These are phyloP conservation scores for Eremothecium coryli DNA, from an alignment of 1,139 yeast genomes.

Conservation along the genomic window DNA sequence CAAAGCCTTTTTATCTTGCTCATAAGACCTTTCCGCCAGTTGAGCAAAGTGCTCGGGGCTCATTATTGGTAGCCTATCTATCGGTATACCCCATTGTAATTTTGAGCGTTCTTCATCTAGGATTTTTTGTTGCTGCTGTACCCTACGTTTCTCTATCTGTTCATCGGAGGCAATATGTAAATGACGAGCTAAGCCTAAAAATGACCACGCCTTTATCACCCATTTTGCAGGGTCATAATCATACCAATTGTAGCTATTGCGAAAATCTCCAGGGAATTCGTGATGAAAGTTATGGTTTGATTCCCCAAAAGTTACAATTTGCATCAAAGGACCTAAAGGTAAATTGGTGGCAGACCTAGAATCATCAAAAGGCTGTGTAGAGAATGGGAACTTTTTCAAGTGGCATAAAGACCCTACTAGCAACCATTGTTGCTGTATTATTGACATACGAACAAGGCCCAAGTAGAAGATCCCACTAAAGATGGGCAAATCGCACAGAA, in stretches of 20 bases:
- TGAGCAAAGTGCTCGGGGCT: constrained; percentile 43
- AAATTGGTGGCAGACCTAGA: constrained; percentile 45
- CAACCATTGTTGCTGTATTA: constrained; percentile 51
- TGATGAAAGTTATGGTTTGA: constrained; percentile 63
- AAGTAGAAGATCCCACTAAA: constrained; percentile 52
- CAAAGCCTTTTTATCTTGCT: constrained; percentile 31
- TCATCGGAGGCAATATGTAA: constrained; percentile 38
- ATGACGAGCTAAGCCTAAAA: constrained; percentile 34
- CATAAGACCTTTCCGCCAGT: constrained; percentile 31
- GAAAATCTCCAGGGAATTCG: constrained; percentile 63
- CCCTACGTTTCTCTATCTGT: constrained; percentile 44
- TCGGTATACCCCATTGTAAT: constrained; percentile 70
- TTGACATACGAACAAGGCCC: constrained; percentile 49
- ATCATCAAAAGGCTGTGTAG: constrained; percentile 53
- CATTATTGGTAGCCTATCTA: constrained; percentile 52
- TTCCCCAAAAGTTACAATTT: constrained; percentile 57
- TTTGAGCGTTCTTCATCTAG: constrained; percentile 53
- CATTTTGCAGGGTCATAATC: constrained; percentile 64
- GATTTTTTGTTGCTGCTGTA: constrained; percentile 58
- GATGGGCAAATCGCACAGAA: constrained; percentile 37
- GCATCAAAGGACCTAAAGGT: constrained; percentile 33
- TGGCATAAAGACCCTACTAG: constrained; percentile 57
- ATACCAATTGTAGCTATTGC: constrained; percentile 42
- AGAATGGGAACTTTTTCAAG: constrained; percentile 23
- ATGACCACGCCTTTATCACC: constrained; percentile 38